Conservation (phyloP, 2,329 filamentous ascomycete genomes). For the Coniochaeta sp. region DNA sequence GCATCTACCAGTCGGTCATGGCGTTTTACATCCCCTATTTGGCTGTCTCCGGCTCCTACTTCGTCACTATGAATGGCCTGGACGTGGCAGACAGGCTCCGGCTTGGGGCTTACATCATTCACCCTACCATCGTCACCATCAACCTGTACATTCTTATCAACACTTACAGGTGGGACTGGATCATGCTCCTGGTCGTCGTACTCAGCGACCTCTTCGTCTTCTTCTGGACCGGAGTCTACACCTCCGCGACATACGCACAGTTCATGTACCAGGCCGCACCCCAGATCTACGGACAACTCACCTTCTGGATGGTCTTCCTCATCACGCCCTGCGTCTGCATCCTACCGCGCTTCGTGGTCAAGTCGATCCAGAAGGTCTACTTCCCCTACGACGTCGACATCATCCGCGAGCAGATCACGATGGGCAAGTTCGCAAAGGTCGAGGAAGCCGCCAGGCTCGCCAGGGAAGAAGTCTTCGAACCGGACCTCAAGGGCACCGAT, state of each 20-base stretch:
- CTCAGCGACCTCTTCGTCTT: slow-evolving; percentile 85
- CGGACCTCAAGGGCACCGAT: slow-evolving; percentile 23
- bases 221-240: slow-evolving; percentile 92
- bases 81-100: slow-evolving; percentile 73
- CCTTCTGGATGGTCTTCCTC: slow-evolving; percentile 81
- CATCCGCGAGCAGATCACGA: slow-evolving; percentile 81
- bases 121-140: slow-evolving; percentile 78
- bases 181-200: slow-evolving; percentile 74
- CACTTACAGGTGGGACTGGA: slow-evolving; percentile 96
- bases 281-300: slow-evolving; percentile 72
- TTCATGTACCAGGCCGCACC: slow-evolving; percentile 68
- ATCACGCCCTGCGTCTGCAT: slow-evolving; percentile 76
- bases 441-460: slow-evolving; percentile 13
- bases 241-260: slow-evolving; percentile 38
- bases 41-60: slow-evolving; percentile 62
- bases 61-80: slow-evolving; percentile 65
- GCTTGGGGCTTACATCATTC: slow-evolving; percentile 81
- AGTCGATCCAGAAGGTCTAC: slow-evolving; percentile 88
- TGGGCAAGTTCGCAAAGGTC: slow-evolving; percentile 75
- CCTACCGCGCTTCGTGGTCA: slow-evolving; percentile 80
- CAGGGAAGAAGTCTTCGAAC: slow-evolving; percentile 29
- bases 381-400: slow-evolving; percentile 92
- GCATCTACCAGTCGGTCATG: slow-evolving; percentile 88
- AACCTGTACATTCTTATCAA: slow-evolving; percentile 95
- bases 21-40: slow-evolving; percentile 91